These are phyloP conservation scores for Pythium aquatile DNA, from an alignment of 352 stramenopile species.

Conservation along the genomic window DNA sequence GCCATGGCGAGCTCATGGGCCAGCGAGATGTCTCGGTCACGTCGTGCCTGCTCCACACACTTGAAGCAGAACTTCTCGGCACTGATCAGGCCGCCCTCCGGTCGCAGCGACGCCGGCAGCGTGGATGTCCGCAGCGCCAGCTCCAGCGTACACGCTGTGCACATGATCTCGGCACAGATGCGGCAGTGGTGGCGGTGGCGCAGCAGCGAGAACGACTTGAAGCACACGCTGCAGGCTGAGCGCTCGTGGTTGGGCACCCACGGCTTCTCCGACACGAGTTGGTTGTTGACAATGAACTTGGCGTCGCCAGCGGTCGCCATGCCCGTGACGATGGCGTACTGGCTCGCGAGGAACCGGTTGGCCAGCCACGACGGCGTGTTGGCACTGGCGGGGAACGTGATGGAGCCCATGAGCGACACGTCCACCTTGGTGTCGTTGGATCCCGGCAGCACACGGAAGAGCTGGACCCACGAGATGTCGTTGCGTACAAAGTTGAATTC, in stretches of 20 bases:
- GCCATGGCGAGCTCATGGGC: constrained; percentile 19
- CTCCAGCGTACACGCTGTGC: constrained; percentile 62
- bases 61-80: constrained; percentile 83
- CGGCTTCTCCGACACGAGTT: constrained; percentile 59
- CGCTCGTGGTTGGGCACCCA: constrained; percentile 74
- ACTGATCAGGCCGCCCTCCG: constrained; percentile 60
- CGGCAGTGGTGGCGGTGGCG: constrained; percentile 78
- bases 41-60: constrained; percentile 68
- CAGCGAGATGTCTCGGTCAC: constrained; percentile 35
- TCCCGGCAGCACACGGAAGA: constrained; percentile 55
- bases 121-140: constrained; percentile 54
- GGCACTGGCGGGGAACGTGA: constrained; percentile 25
- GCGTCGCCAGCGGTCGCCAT: constrained; percentile 52
- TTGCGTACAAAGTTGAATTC: constrained; percentile 68
- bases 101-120: constrained; percentile 50
- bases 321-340: constrained; percentile 38
- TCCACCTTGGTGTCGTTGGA: constrained; percentile 53
- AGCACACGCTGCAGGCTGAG: constrained; percentile 67
- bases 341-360: constrained; percentile 52
- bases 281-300: constrained; percentile 59
- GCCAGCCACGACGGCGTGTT: constrained; percentile 66
- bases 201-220: constrained; percentile 75
- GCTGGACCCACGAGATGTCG: constrained; percentile 46
- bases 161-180: constrained; percentile 84
- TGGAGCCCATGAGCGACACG: constrained; percentile 36